phyloP scores from a whole-genome alignment of 305 asterid species.

The Fraxinus floribunda region DNA sequence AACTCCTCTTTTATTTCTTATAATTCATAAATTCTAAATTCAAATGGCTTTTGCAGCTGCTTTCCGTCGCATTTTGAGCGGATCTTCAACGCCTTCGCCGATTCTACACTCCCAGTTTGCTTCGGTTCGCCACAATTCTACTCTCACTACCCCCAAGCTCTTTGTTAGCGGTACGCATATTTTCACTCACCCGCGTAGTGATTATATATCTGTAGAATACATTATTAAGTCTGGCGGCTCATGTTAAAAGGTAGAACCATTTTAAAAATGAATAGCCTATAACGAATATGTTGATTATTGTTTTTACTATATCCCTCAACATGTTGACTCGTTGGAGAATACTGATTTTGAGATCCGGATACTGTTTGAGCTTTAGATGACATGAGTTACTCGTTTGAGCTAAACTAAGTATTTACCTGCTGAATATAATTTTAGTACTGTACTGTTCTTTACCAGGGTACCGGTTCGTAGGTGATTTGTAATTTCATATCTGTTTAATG shows the following conservation, averaged over 20 bases:
- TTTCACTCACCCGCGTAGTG: neutral
- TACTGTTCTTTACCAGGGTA: neutral
- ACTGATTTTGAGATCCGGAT: neutral
- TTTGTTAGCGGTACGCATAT: slow-evolving; percentile 69
- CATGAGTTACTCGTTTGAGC: neutral
- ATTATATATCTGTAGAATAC: neutral
- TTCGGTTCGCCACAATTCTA: slow-evolving; percentile 62
- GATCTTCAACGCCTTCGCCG: slow-evolving; percentile 44
- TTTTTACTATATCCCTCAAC: neutral
- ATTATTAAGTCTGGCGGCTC: neutral
- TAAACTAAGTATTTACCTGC: neutral
- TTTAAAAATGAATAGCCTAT: neutral
- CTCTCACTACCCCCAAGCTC: slow-evolving; percentile 73
- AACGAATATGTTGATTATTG: neutral
- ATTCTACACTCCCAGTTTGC: slow-evolving; percentile 46
- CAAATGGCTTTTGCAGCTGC: slow-evolving; percentile 63
- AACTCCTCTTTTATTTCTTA: neutral
- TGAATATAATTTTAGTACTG: neutral
- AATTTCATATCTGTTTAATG: neutral
- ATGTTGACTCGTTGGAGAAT: neutral
- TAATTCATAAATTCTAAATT: neutral
- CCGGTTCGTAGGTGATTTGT: neutral
- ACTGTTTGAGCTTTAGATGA: neutral
- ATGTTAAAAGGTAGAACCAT: neutral
- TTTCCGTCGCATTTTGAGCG: slow-evolving; percentile 57